A percentile compares a stretch with the other conserved stretches of the same genome.
These are phyloP conservation scores for Microcera coccophila DNA, from an alignment of 2,329 filamentous ascomycete genomes.

Conservation along the genomic window DNA sequence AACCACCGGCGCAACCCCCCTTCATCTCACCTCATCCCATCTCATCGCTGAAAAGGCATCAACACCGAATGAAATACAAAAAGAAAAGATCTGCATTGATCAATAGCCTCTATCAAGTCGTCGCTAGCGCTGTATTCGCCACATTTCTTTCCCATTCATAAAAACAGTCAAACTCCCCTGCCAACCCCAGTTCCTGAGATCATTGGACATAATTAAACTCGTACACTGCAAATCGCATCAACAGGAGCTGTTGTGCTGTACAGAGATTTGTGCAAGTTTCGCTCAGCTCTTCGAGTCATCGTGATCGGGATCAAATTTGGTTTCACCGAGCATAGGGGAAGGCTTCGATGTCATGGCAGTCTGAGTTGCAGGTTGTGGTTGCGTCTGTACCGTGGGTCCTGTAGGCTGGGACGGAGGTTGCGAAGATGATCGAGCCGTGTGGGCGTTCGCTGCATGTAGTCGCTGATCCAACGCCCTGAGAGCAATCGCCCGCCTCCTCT, in stretches of 20 bases:
- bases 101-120: conserved; percentile 11
- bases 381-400: conserved; percentile 55
- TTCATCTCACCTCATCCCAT: too few species aligned
- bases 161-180: conserved; percentile 3
- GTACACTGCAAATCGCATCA: conserved; percentile 6
- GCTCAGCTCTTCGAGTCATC: conserved; percentile 38
- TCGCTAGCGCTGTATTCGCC: conserved; percentile 8
- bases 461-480: conserved; percentile 90
- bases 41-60: too few species aligned
- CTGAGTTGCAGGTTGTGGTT: conserved; percentile 52
- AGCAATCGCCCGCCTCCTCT: conserved; percentile 81
- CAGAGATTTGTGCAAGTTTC: background rate
- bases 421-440: conserved; percentile 29
- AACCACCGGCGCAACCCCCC: too few species aligned
- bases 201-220: conserved; percentile 16
- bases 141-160: conserved; percentile 6
- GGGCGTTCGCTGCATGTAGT: conserved; percentile 72
- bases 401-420: conserved; percentile 38
- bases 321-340: conserved; percentile 61
- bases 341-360: conserved; percentile 56
- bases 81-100: conserved; percentile 1
- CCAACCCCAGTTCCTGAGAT: conserved; percentile 2
- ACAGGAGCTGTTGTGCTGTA: conserved; percentile 6
- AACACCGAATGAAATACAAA: too few species aligned
- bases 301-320: conserved; percentile 64